Evolutionary conservation across 305 asterid species (phyloP).

Genomic region (Fraxinus nigra): DNA sequence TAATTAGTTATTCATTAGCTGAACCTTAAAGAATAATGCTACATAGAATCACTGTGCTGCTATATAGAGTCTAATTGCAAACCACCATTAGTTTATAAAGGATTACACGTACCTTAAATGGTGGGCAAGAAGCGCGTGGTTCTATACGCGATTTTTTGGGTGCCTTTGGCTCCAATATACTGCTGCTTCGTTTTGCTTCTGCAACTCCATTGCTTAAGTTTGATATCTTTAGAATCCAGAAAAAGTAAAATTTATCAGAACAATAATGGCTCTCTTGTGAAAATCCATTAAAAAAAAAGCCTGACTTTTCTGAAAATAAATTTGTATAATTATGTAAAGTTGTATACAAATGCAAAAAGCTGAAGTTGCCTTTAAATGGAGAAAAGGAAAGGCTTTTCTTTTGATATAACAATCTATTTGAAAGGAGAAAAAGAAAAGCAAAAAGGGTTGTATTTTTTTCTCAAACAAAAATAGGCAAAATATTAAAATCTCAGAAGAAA

Average conservation of each 20-base stretch:
- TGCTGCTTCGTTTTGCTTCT: conserved; percentile 51
- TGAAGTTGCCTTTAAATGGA: conserved; percentile 47
- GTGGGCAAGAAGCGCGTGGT: conserved; percentile 70
- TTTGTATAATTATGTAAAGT: conserved; percentile 25
- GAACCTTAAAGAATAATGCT: background rate
- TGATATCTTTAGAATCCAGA: conserved; percentile 38
- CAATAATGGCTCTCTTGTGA: conserved; percentile 41
- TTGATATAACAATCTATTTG: conserved; percentile 21
- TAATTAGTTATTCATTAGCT: background rate
- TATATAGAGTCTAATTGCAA: too few species aligned
- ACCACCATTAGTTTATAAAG: background rate
- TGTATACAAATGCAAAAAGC: conserved; percentile 51
- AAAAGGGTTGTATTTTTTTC: background rate
- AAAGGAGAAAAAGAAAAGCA: conserved; percentile 15
- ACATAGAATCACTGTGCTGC: background rate
- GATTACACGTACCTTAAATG: conserved; percentile 59
- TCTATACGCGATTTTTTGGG: conserved; percentile 64
- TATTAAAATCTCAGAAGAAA: background rate
- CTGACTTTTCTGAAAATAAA: conserved; percentile 37
- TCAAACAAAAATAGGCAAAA: background rate
- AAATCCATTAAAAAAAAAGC: conserved; percentile 40
- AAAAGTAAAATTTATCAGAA: conserved; percentile 23
- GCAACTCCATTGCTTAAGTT: conserved; percentile 38
- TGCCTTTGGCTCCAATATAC: conserved; percentile 52
- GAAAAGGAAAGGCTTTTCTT: conserved; percentile 34